phyloP scores from a whole-genome alignment of 208 protist genomes.

The Crithidia thermophila region DNA sequence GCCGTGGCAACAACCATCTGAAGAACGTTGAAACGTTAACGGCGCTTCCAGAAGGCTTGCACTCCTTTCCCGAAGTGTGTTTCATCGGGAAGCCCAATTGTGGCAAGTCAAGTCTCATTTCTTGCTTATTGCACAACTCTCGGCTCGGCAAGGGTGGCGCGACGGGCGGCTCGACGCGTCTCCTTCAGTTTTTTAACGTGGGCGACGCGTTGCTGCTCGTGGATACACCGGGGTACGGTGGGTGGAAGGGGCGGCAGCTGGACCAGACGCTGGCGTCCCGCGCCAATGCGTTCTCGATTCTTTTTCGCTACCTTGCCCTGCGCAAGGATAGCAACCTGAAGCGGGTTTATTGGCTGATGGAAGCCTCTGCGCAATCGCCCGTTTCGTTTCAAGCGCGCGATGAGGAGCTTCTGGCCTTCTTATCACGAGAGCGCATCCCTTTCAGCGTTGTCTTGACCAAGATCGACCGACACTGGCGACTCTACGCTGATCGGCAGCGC shows the following conservation, averaged over 20 bases:
- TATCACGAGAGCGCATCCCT: constrained; percentile 68
- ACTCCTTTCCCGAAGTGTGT: constrained; percentile 91
- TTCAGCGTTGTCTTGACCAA: constrained; percentile 88
- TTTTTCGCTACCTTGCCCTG: constrained; percentile 87
- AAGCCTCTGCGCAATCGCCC: constrained; percentile 42
- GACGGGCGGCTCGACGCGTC: constrained; percentile 65
- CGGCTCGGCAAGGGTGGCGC: constrained; percentile 54
- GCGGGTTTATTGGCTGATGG: constrained; percentile 88
- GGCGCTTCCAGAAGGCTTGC: constrained; percentile 82
- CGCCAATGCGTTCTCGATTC: constrained; percentile 78
- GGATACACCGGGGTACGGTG: constrained; percentile 90
- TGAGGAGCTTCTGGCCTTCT: constrained; percentile 76
- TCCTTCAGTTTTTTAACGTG: constrained; percentile 92
- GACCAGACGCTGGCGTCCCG: constrained; percentile 40
- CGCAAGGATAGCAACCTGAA: constrained; percentile 77
- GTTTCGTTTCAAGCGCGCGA: constrained; percentile 72
- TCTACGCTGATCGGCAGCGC: constrained; percentile 35
- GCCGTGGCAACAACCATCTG: constrained; percentile 78
- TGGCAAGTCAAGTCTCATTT: constrained; percentile 89
- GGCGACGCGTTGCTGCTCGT: constrained; percentile 86
- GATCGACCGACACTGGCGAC: constrained; percentile 73
- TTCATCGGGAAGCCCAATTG: constrained; percentile 90
- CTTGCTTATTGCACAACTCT: constrained; percentile 79
- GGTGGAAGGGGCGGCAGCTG: constrained; percentile 63
- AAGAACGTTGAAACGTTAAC: constrained; percentile 83